Evolutionary conservation across 1,139 yeast species (phyloP).

Genomic region (Diutina ranongensis): DNA sequence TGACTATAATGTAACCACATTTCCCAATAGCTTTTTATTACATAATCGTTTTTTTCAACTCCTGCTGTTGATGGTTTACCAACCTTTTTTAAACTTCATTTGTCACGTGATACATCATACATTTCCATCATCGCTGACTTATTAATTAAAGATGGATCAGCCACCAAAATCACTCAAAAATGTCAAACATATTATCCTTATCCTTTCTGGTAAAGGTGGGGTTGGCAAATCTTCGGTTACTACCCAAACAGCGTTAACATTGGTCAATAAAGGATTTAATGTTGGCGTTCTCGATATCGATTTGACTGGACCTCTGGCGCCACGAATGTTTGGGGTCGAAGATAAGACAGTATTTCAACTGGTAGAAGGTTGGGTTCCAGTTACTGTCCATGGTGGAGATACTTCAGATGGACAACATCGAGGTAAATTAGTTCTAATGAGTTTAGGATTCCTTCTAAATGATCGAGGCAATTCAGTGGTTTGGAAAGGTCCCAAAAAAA

Average conservation of each 20-base stretch:
- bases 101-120: neutral
- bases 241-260: slow-evolving; percentile 76
- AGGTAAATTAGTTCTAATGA: slow-evolving; percentile 53
- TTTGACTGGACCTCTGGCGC: slow-evolving; percentile 92
- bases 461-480: slow-evolving; percentile 86
- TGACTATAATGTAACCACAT: too few species aligned
- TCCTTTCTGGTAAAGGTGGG: slow-evolving; percentile 39
- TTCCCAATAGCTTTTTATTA: too few species aligned
- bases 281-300: slow-evolving; percentile 95
- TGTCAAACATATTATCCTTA: slow-evolving; percentile 54
- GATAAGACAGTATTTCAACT: slow-evolving; percentile 71
- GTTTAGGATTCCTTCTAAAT: slow-evolving; percentile 79
- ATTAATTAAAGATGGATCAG: neutral
- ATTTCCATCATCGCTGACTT: neutral
- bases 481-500: slow-evolving; percentile 98
- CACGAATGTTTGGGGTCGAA: slow-evolving; percentile 93
- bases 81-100: neutral
- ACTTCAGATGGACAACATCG: slow-evolving; percentile 13
- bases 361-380: slow-evolving; percentile 87
- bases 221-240: slow-evolving; percentile 96
- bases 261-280: slow-evolving; percentile 56
- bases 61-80: neutral
- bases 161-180: slow-evolving; percentile 41
- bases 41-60: too few species aligned
- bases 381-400: slow-evolving; percentile 23